These are phyloP conservation scores for Yarrowia sp. DNA, from an alignment of 805 yeast genomes.

Conservation along the genomic window DNA sequence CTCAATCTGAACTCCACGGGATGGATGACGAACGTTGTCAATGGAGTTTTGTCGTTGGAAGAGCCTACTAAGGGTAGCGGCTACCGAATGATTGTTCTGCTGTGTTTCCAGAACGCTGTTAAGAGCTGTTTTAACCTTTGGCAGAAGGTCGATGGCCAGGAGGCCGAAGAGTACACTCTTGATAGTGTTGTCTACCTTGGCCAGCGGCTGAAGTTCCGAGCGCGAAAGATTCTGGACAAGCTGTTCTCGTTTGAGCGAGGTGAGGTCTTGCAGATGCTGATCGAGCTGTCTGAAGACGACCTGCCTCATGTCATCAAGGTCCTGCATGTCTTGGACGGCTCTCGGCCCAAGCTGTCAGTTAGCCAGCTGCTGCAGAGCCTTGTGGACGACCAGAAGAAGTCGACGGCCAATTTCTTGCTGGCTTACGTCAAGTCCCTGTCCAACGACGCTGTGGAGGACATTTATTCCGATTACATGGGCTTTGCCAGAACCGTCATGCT, in stretches of 20 bases:
- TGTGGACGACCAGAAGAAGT: constrained; percentile 1
- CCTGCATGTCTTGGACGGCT: constrained; percentile 79
- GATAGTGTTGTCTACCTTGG: constrained; percentile 49
- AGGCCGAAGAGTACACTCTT: constrained; percentile 19
- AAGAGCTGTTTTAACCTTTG: constrained; percentile 60
- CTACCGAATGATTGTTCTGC: constrained; percentile 55
- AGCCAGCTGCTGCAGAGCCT: constrained; percentile 53
- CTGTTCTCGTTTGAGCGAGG: constrained; percentile 66
- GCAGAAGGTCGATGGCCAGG: constrained; percentile 57
- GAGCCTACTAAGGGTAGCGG: constrained; percentile 52
- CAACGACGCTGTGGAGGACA: constrained; percentile 73
- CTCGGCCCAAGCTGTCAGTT: constrained; percentile 70
- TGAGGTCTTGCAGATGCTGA: constrained; percentile 67
- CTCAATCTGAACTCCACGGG: constrained; percentile 4
- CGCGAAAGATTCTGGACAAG: constrained; percentile 63
- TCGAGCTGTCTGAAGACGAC: constrained; percentile 39
- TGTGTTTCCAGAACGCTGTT: constrained; percentile 62
- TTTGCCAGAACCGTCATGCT: constrained; percentile 61
- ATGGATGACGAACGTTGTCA: constrained; percentile 45
- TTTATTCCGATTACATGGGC: constrained; percentile 57
- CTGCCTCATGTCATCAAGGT: constrained; percentile 36
- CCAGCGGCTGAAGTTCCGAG: constrained; percentile 62
- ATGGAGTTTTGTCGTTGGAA: constrained; percentile 76
- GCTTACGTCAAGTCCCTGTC: constrained; percentile 66
- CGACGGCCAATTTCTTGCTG: constrained; percentile 47